Conservation (phyloP, 345 rosid genomes). For the Aegle marmelos region DNA sequence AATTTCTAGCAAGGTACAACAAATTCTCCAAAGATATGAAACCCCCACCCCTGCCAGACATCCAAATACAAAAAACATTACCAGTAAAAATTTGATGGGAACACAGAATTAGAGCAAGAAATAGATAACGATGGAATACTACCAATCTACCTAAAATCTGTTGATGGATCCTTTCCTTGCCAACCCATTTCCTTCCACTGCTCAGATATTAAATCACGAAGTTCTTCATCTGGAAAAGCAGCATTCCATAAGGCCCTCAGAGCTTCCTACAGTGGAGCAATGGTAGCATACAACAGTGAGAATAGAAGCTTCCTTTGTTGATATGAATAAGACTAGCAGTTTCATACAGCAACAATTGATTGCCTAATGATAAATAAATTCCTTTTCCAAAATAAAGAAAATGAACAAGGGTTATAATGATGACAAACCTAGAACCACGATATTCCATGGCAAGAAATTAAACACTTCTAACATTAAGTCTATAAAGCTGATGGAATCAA, state of each 20-base stretch:
- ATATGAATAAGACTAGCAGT: conserved; percentile 2
- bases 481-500: background rate
- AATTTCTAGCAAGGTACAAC: conserved; percentile 78
- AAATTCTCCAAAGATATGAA: conserved; percentile 97
- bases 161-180: conserved; percentile 99
- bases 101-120: background rate
- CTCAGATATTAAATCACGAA: conserved; percentile 80
- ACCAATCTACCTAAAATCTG: conserved; percentile 80
- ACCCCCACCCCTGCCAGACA: conserved; percentile 90
- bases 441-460: background rate
- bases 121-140: conserved; percentile 2
- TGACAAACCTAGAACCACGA: background rate
- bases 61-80: conserved; percentile 1
- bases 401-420: background rate
- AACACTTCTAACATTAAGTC: background rate
- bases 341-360: background rate
- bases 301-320: background rate
- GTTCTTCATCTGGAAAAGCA: conserved; percentile 93
- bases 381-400: background rate
- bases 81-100: background rate
- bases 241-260: conserved; percentile 83
- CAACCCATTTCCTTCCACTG: conserved; percentile 99
- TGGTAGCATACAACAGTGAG: conserved; percentile 4
- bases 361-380: background rate
- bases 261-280: conserved; percentile 62